A percentile compares a stretch with the other conserved stretches of the same genome.
Evolutionary conservation across 495 filamentous ascomycete species (phyloP).

Genomic region (Geopyxis carbonaria): DNA sequence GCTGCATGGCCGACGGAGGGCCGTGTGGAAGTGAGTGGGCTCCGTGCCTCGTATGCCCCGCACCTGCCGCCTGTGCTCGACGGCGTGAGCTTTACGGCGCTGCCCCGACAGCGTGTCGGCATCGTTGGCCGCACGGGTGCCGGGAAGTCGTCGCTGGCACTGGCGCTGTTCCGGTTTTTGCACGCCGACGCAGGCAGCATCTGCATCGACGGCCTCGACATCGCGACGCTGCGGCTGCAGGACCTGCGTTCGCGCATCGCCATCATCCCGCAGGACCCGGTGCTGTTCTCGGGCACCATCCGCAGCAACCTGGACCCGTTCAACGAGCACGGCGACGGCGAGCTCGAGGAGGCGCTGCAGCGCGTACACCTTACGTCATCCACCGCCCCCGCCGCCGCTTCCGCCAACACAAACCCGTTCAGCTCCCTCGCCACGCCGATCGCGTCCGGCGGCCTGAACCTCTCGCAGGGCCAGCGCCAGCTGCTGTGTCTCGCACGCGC

Average conservation of each 20-base stretch:
- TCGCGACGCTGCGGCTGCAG: conserved; percentile 56
- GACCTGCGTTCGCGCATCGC: conserved; percentile 56
- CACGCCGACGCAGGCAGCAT: conserved; percentile 55
- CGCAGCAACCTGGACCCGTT: conserved; percentile 72
- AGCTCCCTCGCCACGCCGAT: conserved; percentile 42
- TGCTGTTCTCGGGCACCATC: conserved; percentile 74
- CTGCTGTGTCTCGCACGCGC: conserved; percentile 72
- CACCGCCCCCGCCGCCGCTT: conserved; percentile 17
- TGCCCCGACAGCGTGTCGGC: conserved; percentile 59
- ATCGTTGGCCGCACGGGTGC: conserved; percentile 77
- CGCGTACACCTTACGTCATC: conserved; percentile 49
- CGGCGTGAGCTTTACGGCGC: conserved; percentile 50
- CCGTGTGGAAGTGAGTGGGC: conserved; percentile 50
- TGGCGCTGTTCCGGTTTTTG: conserved; percentile 71
- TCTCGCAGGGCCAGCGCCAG: conserved; percentile 78
- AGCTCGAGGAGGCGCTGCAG: conserved; percentile 55
- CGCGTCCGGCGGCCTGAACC: conserved; percentile 59
- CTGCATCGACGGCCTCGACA: conserved; percentile 57
- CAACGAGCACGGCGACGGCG: conserved; percentile 49
- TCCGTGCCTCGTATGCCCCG: conserved; percentile 58
- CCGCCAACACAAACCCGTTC: conserved; percentile 47
- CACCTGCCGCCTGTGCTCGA: conserved; percentile 63
- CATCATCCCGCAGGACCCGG: conserved; percentile 77
- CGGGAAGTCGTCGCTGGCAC: conserved; percentile 68
- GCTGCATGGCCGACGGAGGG: conserved; percentile 70